Base-by-base conservation (phyloP, 768 basidiomycete genomes). In the Boletus speciosus region DNA sequence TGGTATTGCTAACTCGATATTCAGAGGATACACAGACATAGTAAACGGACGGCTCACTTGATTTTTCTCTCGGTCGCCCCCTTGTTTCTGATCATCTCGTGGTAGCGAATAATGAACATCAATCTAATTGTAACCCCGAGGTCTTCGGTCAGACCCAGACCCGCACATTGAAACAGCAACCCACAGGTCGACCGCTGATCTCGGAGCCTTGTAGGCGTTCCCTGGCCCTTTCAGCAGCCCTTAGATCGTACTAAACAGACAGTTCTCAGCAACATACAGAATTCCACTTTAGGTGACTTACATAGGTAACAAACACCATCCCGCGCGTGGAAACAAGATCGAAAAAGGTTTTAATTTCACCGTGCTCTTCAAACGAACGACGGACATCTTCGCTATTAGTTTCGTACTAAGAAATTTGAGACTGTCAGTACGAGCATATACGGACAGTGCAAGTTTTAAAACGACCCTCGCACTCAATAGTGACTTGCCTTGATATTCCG, bases 271-370 rank as follows among this genome's bases (percentile, higher is more conserved):
- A 42, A 60, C 70, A 11, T 47, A 16, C 14, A 35, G 25, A 23
- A n/a, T 23, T 8, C 16, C 36, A 47, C 53, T 42, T 51, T 8
- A 36, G 23, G 36, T 42, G 46, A 83, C 96, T 82, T 74, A 98
- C 97, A 70, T 92, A 99, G 45, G 96, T 99, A 42, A 98, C 89
- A 71, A 99, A 99, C 14, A 98, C 89, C 91, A 99, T 97, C n/a
- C 97, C 97, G 56, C 97, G 81, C 11, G 90, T 95, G 46, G 84
- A 81, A 58, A 98, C 90, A 19, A 98, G 77, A 72, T 99, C 97
- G 71, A 98, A 98, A 70, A 95, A 98, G 1, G 91, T 94, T 74
- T 93, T 94, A 76, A 98, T 92, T 65, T 93, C 92, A 59, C 97
- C 97, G 66, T 93, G 90, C 55, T 89, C 87, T 74, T 93, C 92